Conservation (phyloP, 495 filamentous ascomycete genomes). For the Xylaria curta region DNA sequence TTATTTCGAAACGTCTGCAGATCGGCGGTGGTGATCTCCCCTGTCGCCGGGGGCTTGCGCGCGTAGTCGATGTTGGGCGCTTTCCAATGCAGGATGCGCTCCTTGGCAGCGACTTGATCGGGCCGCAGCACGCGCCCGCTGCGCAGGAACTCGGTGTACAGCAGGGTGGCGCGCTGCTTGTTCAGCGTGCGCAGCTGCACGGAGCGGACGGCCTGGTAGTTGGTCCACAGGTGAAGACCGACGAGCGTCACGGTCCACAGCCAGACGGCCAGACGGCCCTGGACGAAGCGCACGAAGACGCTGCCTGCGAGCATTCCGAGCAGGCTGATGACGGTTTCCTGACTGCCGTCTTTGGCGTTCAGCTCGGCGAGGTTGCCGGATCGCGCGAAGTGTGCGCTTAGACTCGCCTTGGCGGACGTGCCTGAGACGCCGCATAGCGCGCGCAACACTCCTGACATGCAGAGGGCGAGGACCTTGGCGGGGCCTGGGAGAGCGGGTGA, state of each 20-base stretch:
- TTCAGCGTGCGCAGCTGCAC: constrained; percentile 89
- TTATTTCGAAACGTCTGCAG: neutral
- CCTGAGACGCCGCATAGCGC: constrained; percentile 90
- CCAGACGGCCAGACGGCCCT: constrained; percentile 76
- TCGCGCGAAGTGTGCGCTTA: constrained; percentile 90
- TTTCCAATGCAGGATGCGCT: constrained; percentile 74
- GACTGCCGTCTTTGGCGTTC: constrained; percentile 94
- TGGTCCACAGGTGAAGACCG: constrained; percentile 75
- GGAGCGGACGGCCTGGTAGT: constrained; percentile 82
- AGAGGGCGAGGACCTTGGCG: constrained; percentile 72
- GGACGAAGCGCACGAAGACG: constrained; percentile 76
- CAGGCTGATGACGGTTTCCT: constrained; percentile 93
- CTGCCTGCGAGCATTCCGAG: constrained; percentile 88
- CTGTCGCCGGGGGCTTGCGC: constrained; percentile 20
- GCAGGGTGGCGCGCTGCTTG: constrained; percentile 82
- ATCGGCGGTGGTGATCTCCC: constrained; percentile 29
- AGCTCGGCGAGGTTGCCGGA: constrained; percentile 91
- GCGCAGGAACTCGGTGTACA: constrained; percentile 67
- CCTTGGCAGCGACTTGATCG: constrained; percentile 65
- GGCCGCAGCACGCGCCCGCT: constrained; percentile 64
- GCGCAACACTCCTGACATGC: constrained; percentile 75
- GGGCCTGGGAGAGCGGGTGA: constrained; percentile 78
- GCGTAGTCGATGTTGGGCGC: constrained; percentile 44
- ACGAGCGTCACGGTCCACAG: constrained; percentile 73
- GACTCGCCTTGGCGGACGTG: constrained; percentile 84